Evolutionary conservation across 257 asterid species (phyloP).

Genomic region (Capsicum rhomboideum): DNA sequence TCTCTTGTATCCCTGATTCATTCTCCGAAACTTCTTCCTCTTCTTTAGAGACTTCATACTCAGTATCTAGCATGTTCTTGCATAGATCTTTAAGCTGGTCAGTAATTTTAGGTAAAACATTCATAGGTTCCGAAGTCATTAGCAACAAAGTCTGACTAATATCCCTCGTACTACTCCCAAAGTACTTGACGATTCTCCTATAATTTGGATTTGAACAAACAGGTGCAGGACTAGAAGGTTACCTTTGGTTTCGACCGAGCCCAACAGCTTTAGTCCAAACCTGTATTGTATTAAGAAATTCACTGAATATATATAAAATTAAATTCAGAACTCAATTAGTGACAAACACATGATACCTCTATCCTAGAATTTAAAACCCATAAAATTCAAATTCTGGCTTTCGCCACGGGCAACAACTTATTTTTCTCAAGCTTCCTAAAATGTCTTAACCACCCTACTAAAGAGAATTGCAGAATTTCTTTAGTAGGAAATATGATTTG

Average conservation of each 20-base stretch:
- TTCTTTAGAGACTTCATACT: slow-evolving; percentile 7
- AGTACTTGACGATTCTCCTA: slow-evolving; percentile 17
- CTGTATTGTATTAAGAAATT: too few relatives aligned
- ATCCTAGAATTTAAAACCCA: too few relatives aligned
- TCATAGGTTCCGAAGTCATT: slow-evolving; percentile 5
- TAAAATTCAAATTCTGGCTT: too few relatives aligned
- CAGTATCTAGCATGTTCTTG: slow-evolving; percentile 23
- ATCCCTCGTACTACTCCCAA: slow-evolving; percentile 16
- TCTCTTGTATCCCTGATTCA: slow-evolving; percentile 25
- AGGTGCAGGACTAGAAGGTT: too few relatives aligned
- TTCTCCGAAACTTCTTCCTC: slow-evolving; percentile 28
- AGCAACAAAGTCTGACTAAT: slow-evolving; percentile 12
- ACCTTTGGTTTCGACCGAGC: too few relatives aligned
- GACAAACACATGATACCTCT: too few relatives aligned
- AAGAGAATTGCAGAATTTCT: neutral
- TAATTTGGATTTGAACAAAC: neutral
- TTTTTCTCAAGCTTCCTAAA: neutral
- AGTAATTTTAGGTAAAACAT: slow-evolving; percentile 5
- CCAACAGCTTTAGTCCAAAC: too few relatives aligned
- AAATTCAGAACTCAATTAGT: too few relatives aligned
- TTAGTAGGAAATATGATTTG: too few relatives aligned
- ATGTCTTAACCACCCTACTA: neutral
- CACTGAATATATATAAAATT: too few relatives aligned
- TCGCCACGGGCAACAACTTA: neutral
- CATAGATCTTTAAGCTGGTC: slow-evolving; percentile 13